A percentile compares a stretch with the other conserved stretches of the same genome.
Evolutionary conservation across 73 alveolate species (phyloP).

Genomic region (Paramecium sexaurelia): DNA sequence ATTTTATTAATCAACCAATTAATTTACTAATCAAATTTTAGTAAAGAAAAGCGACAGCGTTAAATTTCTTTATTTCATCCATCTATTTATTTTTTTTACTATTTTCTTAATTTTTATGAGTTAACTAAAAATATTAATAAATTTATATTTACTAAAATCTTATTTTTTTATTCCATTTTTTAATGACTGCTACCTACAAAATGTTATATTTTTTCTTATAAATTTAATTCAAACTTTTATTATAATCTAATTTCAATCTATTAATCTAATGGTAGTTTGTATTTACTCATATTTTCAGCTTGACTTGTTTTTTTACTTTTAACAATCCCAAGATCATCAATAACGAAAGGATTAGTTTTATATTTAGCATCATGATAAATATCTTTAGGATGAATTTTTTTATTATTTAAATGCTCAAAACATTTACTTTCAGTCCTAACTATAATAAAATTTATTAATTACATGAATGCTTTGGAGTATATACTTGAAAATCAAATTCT

Average conservation of each 20-base stretch:
- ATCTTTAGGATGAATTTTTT: conserved; percentile 25
- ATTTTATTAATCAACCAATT: neutral
- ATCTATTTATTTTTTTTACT: neutral
- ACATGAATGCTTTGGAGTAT: conserved; percentile 46
- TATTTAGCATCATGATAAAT: conserved; percentile 29
- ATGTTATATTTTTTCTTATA: neutral
- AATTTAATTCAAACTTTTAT: neutral
- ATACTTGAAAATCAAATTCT: conserved; percentile 35
- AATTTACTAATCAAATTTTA: conserved; percentile 1
- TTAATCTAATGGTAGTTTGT: neutral
- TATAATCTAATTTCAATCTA: conserved; percentile 23
- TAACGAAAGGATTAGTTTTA: conserved; percentile 3
- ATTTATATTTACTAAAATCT: neutral
- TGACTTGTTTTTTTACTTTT: neutral
- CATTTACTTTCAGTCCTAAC: conserved; percentile 52
- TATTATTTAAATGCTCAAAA: conserved; percentile 9
- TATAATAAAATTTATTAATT: neutral
- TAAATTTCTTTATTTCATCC: conserved; percentile 22
- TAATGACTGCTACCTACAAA: neutral
- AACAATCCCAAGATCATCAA: neutral
- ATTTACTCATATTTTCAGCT: conserved; percentile 11
- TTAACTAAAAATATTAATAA: neutral
- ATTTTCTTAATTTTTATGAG: neutral
- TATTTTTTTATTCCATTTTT: neutral
- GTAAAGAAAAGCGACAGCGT: neutral